Conservation (phyloP, 2,329 filamentous ascomycete species). For the Sclerotinia borealis region DNA sequence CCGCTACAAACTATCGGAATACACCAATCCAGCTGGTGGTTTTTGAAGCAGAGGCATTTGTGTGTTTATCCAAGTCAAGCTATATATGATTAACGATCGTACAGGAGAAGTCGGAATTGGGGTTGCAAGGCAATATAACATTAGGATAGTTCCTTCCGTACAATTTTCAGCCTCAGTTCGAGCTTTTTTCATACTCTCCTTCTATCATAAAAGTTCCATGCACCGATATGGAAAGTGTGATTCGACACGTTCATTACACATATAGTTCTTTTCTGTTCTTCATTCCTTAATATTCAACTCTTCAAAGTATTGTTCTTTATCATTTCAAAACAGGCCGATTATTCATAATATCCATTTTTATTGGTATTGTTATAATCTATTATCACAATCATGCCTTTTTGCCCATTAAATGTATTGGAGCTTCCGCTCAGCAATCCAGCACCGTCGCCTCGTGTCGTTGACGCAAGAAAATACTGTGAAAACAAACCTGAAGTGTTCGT, state of each 20-base stretch:
- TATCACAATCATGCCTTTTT: not conserved
- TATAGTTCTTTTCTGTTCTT: not conserved
- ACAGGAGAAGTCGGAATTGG: constrained; percentile 22
- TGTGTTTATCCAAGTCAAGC: constrained; percentile 35
- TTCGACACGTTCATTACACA: not conserved
- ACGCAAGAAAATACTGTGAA: not conserved
- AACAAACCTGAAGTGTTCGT: not conserved
- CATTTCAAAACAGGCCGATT: not conserved
- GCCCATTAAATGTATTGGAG: not conserved
- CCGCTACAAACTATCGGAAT: constrained; percentile 37
- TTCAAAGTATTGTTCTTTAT: not conserved
- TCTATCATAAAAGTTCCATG: not conserved
- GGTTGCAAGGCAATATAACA: constrained; percentile 12
- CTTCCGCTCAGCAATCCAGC: not conserved
- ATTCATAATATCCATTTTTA: not conserved
- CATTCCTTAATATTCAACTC: not conserved
- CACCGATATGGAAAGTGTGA: not conserved
- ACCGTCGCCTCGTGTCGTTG: not conserved
- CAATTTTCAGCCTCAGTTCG: not conserved
- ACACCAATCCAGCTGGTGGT: constrained; percentile 33
- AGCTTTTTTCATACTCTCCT: not conserved
- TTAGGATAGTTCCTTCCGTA: not conserved
- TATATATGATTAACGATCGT: constrained; percentile 16
- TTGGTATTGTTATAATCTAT: not conserved
- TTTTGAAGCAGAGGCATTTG: constrained; percentile 41